Percentiles rank a stretch among this genome's conserved stretches.
Evolutionary conservation across 352 stramenopile genomes (phyloP).

Genomic region (Elongisporangium undulatum): DNA sequence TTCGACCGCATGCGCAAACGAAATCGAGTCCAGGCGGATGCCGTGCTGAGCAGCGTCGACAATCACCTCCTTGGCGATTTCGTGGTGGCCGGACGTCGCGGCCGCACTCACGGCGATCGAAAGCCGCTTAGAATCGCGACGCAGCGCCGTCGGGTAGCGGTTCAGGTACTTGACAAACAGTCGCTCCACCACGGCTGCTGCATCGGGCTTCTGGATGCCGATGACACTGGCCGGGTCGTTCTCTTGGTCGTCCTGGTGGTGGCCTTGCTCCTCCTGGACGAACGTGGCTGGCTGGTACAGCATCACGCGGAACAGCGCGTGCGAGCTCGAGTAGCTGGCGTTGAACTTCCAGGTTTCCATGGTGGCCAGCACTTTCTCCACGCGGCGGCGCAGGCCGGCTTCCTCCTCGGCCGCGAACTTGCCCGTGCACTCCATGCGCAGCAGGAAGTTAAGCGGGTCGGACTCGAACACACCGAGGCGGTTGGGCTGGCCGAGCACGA

Average conservation of each 20-base stretch:
- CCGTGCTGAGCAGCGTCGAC: slow-evolving; percentile 28
- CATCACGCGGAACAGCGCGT: slow-evolving; percentile 58
- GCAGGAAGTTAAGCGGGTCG: slow-evolving; percentile 60
- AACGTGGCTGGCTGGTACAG: slow-evolving; percentile 46
- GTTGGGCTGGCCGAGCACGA: slow-evolving; percentile 44
- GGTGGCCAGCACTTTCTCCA: slow-evolving; percentile 36
- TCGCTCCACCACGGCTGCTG: slow-evolving; percentile 14
- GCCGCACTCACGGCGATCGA: slow-evolving; percentile 59
- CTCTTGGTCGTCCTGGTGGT: not conserved
- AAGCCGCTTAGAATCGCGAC: slow-evolving; percentile 42
- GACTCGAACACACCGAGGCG: slow-evolving; percentile 40
- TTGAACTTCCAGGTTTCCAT: slow-evolving; percentile 32
- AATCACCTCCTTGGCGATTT: slow-evolving; percentile 37
- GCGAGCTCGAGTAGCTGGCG: slow-evolving; percentile 59
- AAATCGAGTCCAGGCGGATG: slow-evolving; percentile 48
- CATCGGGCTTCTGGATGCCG: not conserved
- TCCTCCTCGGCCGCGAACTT: slow-evolving; percentile 30
- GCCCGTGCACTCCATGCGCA: slow-evolving; percentile 56
- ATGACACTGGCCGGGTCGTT: not conserved
- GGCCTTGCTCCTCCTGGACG: slow-evolving; percentile 4
- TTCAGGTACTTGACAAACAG: slow-evolving; percentile 49
- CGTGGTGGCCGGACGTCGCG: slow-evolving; percentile 25
- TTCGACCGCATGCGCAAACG: slow-evolving; percentile 61
- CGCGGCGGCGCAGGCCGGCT: slow-evolving; percentile 20
- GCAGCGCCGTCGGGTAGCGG: slow-evolving; percentile 30